Conservation (phyloP, 2,329 filamentous ascomycete genomes). For the Decorospora gaudefroyi region DNA sequence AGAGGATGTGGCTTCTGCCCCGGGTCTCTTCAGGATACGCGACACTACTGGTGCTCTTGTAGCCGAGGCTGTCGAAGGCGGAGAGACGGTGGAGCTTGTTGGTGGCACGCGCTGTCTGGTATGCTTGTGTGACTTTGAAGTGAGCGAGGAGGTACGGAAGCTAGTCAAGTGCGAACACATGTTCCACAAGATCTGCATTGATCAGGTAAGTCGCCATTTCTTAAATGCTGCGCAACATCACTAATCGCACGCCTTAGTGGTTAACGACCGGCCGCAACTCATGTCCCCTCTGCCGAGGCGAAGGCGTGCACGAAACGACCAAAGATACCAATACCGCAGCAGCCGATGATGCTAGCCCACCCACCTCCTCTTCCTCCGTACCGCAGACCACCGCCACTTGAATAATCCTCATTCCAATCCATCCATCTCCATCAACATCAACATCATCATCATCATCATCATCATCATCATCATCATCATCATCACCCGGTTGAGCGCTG, state of each 20-base stretch:
- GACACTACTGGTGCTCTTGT: constrained; percentile 49
- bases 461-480: no score
- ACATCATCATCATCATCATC: no score
- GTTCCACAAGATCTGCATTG: constrained; percentile 71
- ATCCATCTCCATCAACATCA: no score
- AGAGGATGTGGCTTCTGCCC: constrained; percentile 65
- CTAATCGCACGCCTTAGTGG: constrained; percentile 58
- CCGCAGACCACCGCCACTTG: constrained; percentile 17
- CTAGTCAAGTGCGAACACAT: constrained; percentile 67
- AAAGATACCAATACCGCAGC: no score
- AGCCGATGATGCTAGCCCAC: constrained; percentile 20
- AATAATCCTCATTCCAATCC: background rate
- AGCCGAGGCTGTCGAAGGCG: constrained; percentile 53
- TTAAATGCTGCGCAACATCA: no score
- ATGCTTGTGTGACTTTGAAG: constrained; percentile 68
- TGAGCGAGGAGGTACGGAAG: constrained; percentile 63
- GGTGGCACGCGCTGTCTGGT: constrained; percentile 64
- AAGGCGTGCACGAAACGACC: constrained; percentile 59
- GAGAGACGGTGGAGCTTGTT: constrained; percentile 35
- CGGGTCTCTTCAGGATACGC: constrained; percentile 62
- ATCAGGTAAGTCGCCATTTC: constrained; percentile 58
- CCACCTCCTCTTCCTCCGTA: constrained; percentile 7
- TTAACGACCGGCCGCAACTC: constrained; percentile 69
- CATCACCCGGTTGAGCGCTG: background rate
- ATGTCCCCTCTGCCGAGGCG: constrained; percentile 64